phyloP scores from a whole-genome alignment of 1,284 basidiomycete genomes.

The Rhodotorula sp. region DNA sequence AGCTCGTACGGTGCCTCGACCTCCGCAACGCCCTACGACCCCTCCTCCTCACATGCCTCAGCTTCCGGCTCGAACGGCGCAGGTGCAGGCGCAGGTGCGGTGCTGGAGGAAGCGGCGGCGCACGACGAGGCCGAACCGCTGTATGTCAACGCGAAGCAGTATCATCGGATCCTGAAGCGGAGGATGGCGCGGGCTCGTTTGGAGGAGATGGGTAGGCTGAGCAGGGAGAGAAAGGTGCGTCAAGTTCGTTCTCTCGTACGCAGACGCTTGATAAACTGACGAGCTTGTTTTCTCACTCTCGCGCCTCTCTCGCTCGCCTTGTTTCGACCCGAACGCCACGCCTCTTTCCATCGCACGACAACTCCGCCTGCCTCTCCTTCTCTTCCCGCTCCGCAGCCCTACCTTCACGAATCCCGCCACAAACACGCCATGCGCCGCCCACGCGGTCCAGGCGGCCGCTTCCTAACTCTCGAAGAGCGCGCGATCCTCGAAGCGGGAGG shows the following conservation, averaged over 20 bases:
- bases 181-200: conserved; percentile 80
- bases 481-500: conserved; percentile 36
- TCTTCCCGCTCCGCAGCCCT: conserved; percentile 23
- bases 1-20: neutral
- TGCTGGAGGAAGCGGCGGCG: conserved; percentile 20
- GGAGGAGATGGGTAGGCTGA: conserved; percentile 87
- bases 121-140: conserved; percentile 80
- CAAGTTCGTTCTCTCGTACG: neutral
- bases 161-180: conserved; percentile 91
- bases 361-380: neutral
- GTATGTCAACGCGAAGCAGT: conserved; percentile 97
- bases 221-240: conserved; percentile 80
- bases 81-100: neutral
- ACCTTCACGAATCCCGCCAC: conserved; percentile 58
- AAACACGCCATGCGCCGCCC: conserved; percentile 97
- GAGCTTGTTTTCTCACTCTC: too few species aligned
- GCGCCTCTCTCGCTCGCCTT: neutral
- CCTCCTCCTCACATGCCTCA: too few species aligned
- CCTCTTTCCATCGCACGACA: too few species aligned
- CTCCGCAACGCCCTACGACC: neutral
- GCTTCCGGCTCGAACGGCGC: neutral
- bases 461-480: conserved; percentile 84
- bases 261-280: neutral
- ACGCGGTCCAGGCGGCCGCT: conserved; percentile 91
- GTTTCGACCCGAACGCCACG: too few species aligned